Percentiles rank a stretch among this genome's conserved stretches.
Conservation (phyloP, 2,329 filamentous ascomycete genomes). For the Diaporthe velutina region DNA sequence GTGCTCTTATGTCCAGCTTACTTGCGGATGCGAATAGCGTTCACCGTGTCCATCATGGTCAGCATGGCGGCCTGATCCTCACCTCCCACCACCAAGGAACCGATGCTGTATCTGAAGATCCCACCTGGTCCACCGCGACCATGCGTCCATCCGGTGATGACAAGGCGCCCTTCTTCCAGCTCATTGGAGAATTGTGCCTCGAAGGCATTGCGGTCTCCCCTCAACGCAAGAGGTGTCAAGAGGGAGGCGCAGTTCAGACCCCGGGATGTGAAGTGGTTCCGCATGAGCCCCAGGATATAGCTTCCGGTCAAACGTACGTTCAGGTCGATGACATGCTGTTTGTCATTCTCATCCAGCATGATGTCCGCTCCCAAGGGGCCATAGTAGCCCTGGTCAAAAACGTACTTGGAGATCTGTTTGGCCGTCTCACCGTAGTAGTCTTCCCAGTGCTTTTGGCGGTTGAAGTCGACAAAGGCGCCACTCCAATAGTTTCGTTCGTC, state of each 20-base stretch:
- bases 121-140: slow-evolving; percentile 9
- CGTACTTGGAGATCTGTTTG: slow-evolving; percentile 5
- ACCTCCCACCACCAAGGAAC: slow-evolving; percentile 13
- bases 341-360: slow-evolving; percentile 17
- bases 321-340: slow-evolving; percentile 26
- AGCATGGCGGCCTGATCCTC: slow-evolving; percentile 17
- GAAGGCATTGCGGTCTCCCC: slow-evolving; percentile 22
- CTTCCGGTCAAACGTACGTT: slow-evolving; percentile 13
- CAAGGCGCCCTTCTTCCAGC: slow-evolving; percentile 13
- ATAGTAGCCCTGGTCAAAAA: slow-evolving; percentile 26
- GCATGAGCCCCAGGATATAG: slow-evolving; percentile 17
- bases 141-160: slow-evolving; percentile 18
- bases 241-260: not conserved
- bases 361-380: slow-evolving; percentile 26
- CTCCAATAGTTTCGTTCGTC: slow-evolving; percentile 23
- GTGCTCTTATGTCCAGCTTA: not conserved
- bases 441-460: slow-evolving; percentile 8
- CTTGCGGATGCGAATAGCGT: slow-evolving; percentile 8
- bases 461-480: slow-evolving; percentile 24
- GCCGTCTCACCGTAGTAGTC: slow-evolving; percentile 19
- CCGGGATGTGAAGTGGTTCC: slow-evolving; percentile 20
- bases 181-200: slow-evolving; percentile 19
- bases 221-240: not conserved
- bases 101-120: slow-evolving; percentile 17
- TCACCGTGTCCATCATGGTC: slow-evolving; percentile 9